phyloP scores from a whole-genome alignment of 2,329 filamentous ascomycete species.

The Pseudopithomyces chartarum region DNA sequence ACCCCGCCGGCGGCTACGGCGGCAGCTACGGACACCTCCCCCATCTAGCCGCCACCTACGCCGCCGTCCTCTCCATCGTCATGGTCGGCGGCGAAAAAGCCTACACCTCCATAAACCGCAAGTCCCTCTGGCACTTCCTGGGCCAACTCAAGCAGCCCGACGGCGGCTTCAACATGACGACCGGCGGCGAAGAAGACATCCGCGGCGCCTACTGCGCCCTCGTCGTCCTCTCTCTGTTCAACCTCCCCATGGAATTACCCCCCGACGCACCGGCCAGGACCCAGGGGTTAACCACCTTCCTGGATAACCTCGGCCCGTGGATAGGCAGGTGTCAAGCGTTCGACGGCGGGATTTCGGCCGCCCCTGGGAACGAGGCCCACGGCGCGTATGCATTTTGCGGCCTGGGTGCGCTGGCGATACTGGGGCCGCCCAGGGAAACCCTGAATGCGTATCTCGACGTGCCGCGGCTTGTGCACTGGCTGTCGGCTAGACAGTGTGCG shows the following conservation, averaged over 20 bases:
- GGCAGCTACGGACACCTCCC: constrained; percentile 90
- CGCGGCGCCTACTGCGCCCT: constrained; percentile 91
- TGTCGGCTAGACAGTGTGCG: constrained; percentile 84
- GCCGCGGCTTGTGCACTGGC: constrained; percentile 78
- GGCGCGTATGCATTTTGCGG: constrained; percentile 97
- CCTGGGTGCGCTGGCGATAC: constrained; percentile 82
- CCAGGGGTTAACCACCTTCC: constrained; percentile 68
- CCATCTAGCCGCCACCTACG: constrained; percentile 89
- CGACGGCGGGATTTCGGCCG: constrained; percentile 89
- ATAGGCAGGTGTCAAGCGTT: constrained; percentile 89
- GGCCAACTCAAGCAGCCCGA: constrained; percentile 82
- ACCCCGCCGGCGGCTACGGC: constrained; percentile 82
- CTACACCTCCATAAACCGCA: constrained; percentile 78
- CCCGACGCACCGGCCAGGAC: constrained; percentile 70
- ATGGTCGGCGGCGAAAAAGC: constrained; percentile 77
- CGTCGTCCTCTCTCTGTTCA: constrained; percentile 80
- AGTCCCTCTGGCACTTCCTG: constrained; percentile 89
- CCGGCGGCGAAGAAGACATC: constrained; percentile 90
- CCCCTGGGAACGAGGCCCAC: constrained; percentile 88
- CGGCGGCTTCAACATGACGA: constrained; percentile 87
- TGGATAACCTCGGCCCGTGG: constrained; percentile 77
- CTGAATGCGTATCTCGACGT: constrained; percentile 80
- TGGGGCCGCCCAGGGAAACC: constrained; percentile 76
- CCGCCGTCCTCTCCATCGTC: constrained; percentile 76
- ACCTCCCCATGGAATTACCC: constrained; percentile 80